These are phyloP conservation scores for Aspergillus heteromorphus DNA, from an alignment of 495 filamentous ascomycete species.

Conservation along the genomic window DNA sequence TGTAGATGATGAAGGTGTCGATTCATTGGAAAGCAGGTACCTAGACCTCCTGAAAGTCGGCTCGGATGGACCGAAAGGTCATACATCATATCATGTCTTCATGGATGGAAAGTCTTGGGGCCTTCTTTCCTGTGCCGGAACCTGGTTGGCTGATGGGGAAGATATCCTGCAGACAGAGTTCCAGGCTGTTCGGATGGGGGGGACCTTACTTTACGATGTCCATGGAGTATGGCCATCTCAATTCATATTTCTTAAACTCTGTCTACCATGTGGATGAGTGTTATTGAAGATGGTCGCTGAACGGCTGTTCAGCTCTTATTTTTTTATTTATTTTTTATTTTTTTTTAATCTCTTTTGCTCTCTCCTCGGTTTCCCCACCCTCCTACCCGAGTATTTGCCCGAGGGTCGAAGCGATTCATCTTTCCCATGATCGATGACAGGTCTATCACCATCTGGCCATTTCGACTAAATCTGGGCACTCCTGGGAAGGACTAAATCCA, in stretches of 20 bases:
- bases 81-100: not conserved
- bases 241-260: not conserved
- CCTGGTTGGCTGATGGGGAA: not conserved
- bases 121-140: not conserved
- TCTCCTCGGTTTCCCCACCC: not conserved
- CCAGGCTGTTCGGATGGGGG: conserved; percentile 1
- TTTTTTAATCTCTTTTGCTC: not conserved
- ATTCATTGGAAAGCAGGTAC: not conserved
- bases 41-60: not conserved
- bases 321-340: not conserved
- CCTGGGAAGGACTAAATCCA: not conserved
- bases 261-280: too few relatives aligned
- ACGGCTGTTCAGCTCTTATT: too few relatives aligned
- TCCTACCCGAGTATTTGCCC: not conserved
- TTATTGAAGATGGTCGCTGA: too few relatives aligned
- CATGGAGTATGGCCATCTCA: not conserved
- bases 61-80: not conserved
- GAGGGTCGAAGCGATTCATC: not conserved
- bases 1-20: not conserved
- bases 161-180: not conserved
- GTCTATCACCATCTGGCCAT: not conserved
- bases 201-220: not conserved
- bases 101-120: not conserved
- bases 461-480: not conserved
- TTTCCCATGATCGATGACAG: not conserved